Conservation (phyloP, 441 rosid genomes). For the Populus hybrid region DNA sequence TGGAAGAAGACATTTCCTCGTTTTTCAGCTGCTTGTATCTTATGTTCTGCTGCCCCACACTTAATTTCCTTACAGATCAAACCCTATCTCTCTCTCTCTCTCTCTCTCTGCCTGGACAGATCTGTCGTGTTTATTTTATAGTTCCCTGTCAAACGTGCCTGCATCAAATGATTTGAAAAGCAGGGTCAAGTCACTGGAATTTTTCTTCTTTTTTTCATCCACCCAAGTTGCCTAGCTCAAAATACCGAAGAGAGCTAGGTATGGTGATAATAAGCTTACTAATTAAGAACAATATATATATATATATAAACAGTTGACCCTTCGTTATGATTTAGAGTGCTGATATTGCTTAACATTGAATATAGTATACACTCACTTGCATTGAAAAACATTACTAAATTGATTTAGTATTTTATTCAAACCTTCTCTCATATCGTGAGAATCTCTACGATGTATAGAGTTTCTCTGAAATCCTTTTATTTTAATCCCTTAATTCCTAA, state of each 20-base stretch:
- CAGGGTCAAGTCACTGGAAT: constrained; percentile 12
- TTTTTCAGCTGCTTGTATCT: constrained; percentile 26
- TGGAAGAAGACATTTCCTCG: constrained; percentile 37
- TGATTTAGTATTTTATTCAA: no score
- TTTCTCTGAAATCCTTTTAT: no score
- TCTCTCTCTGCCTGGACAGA: neutral
- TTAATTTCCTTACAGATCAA: neutral
- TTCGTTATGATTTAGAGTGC: no score
- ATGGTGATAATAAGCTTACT: neutral
- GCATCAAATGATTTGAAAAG: constrained; percentile 26
- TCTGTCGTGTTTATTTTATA: neutral
- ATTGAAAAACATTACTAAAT: no score
- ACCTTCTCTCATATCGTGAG: no score
- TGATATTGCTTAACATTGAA: no score
- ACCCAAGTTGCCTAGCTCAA: constrained; percentile 15
- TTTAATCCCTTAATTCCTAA: no score
- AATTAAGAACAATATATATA: neutral
- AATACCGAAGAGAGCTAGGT: neutral
- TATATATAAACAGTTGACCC: no score
- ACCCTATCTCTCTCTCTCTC: neutral
- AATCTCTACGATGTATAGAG: no score
- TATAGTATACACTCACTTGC: no score
- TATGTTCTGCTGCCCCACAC: constrained; percentile 23
- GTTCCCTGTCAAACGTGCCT: constrained; percentile 29
- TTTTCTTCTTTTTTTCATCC: constrained; percentile 6